Conservation (phyloP, 2,329 filamentous ascomycete genomes). For the Metarhizium humberi region DNA sequence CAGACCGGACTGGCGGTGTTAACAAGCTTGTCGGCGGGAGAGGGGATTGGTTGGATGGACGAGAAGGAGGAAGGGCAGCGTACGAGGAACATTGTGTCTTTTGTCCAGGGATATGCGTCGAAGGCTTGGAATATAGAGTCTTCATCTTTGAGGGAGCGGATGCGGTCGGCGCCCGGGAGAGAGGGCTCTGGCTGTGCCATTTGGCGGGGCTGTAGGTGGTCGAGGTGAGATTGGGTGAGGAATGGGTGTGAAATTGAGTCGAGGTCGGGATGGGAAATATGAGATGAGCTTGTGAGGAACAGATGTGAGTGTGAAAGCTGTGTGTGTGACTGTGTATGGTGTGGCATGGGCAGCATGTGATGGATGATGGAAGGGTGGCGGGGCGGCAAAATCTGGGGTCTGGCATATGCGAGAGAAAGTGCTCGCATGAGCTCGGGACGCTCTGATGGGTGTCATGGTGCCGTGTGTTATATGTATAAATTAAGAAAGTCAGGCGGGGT, state of each 20-base stretch:
- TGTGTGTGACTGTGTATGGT: neutral
- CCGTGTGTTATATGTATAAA: neutral
- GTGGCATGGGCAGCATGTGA: neutral
- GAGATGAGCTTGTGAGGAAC: neutral
- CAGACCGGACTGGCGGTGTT: constrained; percentile 41
- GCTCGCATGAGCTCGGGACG: neutral
- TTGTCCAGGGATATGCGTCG: constrained; percentile 57
- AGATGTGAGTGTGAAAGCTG: neutral
- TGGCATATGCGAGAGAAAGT: neutral
- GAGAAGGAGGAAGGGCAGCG: neutral
- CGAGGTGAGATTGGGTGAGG: neutral
- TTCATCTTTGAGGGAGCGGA: constrained; percentile 29
- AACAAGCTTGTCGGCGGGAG: neutral
- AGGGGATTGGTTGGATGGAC: neutral
- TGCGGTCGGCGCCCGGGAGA: constrained; percentile 19
- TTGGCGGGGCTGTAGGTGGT: neutral
- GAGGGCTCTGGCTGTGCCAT: neutral
- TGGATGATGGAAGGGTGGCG: neutral
- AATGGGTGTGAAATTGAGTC: neutral
- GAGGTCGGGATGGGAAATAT: neutral
- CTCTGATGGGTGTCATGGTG: neutral
- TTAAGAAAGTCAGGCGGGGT: neutral
- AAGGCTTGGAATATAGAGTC: constrained; percentile 48
- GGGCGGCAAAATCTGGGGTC: neutral
- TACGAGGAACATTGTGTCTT: constrained; percentile 60